phyloP scores from a whole-genome alignment of 306 rosid species.

The Pueraria montana region DNA sequence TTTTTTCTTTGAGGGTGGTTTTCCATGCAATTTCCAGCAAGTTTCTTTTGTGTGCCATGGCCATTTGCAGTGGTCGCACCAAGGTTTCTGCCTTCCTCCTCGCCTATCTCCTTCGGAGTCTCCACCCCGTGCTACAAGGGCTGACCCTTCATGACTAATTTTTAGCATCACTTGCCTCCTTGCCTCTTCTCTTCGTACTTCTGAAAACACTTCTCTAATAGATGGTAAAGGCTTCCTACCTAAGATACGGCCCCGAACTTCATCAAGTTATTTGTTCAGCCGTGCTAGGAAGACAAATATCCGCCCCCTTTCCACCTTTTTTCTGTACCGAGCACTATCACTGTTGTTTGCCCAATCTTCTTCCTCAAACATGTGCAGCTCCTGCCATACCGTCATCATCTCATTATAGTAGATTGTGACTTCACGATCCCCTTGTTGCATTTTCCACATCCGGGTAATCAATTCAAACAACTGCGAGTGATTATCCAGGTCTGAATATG shows the following conservation, averaged over 20 bases:
- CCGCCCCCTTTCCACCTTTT: background rate
- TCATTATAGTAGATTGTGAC: background rate
- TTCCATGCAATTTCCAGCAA: no score
- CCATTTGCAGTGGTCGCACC: no score
- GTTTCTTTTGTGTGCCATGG: no score
- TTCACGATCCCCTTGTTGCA: background rate
- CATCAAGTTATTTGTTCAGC: constrained; percentile 4
- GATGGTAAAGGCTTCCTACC: background rate
- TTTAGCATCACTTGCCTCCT: no score
- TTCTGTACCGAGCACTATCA: background rate
- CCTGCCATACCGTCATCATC: background rate
- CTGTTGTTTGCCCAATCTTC: no score
- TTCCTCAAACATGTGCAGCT: background rate
- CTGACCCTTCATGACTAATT: no score
- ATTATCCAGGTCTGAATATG: constrained; percentile 10
- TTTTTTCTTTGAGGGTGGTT: no score
- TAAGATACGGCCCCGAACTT: background rate
- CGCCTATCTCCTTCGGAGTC: no score
- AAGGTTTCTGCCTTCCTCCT: no score
- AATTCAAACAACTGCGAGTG: background rate
- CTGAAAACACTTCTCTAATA: no score
- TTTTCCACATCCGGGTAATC: constrained; percentile 3
- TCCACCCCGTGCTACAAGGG: no score
- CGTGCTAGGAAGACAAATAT: constrained; percentile 18
- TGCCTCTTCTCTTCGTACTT: no score